Conservation (phyloP, 1,284 basidiomycete genomes). For the Pisolithus thermaeus region DNA sequence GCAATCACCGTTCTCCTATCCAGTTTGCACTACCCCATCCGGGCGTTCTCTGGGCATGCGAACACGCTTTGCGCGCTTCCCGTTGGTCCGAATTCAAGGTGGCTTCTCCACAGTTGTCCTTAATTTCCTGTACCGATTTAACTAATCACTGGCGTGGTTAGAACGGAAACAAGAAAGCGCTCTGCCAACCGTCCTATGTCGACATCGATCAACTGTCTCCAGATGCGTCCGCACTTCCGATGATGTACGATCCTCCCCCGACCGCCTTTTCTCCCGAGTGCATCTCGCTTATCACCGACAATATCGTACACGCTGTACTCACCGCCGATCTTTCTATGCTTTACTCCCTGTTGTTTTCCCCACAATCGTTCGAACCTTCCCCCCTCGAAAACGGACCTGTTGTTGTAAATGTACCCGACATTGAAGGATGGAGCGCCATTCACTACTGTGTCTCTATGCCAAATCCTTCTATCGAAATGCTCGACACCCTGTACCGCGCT, state of each 20-base stretch:
- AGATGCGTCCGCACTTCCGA: conserved; percentile 11
- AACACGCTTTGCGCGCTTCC: conserved; percentile 54
- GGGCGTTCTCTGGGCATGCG: conserved; percentile 60
- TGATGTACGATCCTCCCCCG: conserved; percentile 10
- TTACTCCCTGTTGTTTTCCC: conserved; percentile 51
- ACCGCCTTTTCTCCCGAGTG: conserved; percentile 33
- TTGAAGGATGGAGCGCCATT: conserved; percentile 62
- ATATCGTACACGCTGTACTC: conserved; percentile 47
- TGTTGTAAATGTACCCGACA: conserved; percentile 59
- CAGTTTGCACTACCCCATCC: conserved; percentile 61
- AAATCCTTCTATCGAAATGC: conserved; percentile 50
- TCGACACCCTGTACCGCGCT: conserved; percentile 65
- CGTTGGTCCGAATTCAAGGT: conserved; percentile 55
- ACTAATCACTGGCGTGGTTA: conserved; percentile 12
- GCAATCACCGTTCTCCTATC: conserved; percentile 60
- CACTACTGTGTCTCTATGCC: conserved; percentile 58
- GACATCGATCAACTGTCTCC: conserved; percentile 23
- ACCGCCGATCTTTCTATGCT: conserved; percentile 44
- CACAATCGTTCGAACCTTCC: conserved; percentile 34
- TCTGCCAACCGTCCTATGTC: conserved; percentile 22
- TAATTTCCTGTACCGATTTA: not conserved
- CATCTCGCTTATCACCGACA: conserved; percentile 37
- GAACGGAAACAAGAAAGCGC: conserved; percentile 26
- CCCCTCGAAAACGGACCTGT: conserved; percentile 39
- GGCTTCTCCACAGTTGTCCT: conserved; percentile 12